phyloP scores from a whole-genome alignment of 164 flowering plant genomes.

The Kalanchoe fedtschenkoi region DNA sequence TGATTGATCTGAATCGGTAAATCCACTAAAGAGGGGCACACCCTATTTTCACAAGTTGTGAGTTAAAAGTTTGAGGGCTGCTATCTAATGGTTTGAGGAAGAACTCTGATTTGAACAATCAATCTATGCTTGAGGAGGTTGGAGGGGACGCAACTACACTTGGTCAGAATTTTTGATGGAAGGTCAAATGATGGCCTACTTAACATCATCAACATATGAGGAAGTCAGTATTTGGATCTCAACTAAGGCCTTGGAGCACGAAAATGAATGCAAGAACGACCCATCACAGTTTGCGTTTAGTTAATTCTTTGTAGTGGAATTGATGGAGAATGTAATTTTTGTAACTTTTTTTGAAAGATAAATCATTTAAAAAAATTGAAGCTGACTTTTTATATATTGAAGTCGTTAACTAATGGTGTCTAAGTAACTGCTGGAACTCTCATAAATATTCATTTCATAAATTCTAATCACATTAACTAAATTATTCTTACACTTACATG shows the following conservation, averaged over 20 bases:
- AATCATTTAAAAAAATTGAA: too few species aligned
- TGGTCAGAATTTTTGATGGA: conserved; percentile 30
- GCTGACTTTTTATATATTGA: too few species aligned
- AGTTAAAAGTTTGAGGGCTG: conserved; percentile 17
- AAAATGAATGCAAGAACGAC: conserved; percentile 58
- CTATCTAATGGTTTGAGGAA: conserved; percentile 28
- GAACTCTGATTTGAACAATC: conserved; percentile 85
- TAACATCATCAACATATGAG: conserved; percentile 49
- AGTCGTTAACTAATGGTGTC: too few species aligned
- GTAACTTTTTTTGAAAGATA: too few species aligned
- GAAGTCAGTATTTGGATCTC: conserved; percentile 63
- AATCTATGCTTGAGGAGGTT: conserved; percentile 58
- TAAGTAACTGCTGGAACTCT: too few species aligned
- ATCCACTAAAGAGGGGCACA: conserved; percentile 34
- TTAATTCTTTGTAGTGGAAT: conserved; percentile 45
- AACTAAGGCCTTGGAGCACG: conserved; percentile 75
- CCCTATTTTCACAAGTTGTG: conserved; percentile 21
- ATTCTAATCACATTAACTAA: too few species aligned
- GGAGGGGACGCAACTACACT: conserved; percentile 26
- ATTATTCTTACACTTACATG: too few species aligned
- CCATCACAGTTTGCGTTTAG: conserved; percentile 29
- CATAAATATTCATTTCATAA: too few species aligned
- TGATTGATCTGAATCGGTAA: conserved; percentile 88
- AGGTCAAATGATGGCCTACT: conserved; percentile 22
- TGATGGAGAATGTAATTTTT: too few species aligned